A percentile compares a stretch with the other conserved stretches of the same genome.
phyloP scores from a whole-genome alignment of 2,329 filamentous ascomycete species.

The Diplodia mutila region DNA sequence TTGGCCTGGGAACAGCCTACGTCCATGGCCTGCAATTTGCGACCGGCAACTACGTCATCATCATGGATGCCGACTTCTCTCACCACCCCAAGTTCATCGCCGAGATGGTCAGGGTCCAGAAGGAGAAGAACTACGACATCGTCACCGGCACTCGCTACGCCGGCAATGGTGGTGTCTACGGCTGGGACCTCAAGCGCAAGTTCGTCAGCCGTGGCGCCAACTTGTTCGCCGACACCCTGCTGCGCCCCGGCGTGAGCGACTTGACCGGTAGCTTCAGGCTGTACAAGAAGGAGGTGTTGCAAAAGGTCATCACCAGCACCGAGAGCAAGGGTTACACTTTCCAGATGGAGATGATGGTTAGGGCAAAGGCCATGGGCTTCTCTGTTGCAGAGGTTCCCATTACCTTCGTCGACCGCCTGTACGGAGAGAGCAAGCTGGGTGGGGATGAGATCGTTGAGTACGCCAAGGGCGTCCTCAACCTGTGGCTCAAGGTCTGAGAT shows the following conservation, averaged over 20 bases:
- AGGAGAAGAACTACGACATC: slow-evolving; percentile 83
- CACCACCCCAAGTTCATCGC: slow-evolving; percentile 99
- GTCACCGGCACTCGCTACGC: slow-evolving; percentile 96
- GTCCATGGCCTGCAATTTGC: slow-evolving; percentile 90
- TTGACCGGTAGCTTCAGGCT: slow-evolving; percentile 92
- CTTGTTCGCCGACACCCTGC: slow-evolving; percentile 90
- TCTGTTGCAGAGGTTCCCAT: slow-evolving; percentile 95
- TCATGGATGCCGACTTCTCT: slow-evolving; percentile 99
- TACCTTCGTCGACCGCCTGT: slow-evolving; percentile 91
- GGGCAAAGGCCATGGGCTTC: slow-evolving; percentile 94
- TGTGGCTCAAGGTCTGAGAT: slow-evolving; percentile 55
- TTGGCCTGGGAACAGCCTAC: slow-evolving; percentile 95
- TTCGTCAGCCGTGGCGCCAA: slow-evolving; percentile 87
- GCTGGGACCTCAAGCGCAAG: slow-evolving; percentile 86
- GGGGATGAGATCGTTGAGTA: slow-evolving; percentile 97
- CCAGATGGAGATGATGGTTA: slow-evolving; percentile 99
- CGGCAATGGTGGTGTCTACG: slow-evolving; percentile 81
- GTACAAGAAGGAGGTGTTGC: slow-evolving; percentile 88
- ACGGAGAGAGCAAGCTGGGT: slow-evolving; percentile 93
- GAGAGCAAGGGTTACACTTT: slow-evolving; percentile 98
- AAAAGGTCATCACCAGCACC: slow-evolving; percentile 87
- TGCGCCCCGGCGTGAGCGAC: slow-evolving; percentile 92
- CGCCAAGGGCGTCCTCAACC: slow-evolving; percentile 65
- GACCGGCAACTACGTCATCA: slow-evolving; percentile 94
- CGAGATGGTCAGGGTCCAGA: slow-evolving; percentile 84